phyloP scores from a whole-genome alignment of 441 rosid genomes.

The Croton laevigatus region DNA sequence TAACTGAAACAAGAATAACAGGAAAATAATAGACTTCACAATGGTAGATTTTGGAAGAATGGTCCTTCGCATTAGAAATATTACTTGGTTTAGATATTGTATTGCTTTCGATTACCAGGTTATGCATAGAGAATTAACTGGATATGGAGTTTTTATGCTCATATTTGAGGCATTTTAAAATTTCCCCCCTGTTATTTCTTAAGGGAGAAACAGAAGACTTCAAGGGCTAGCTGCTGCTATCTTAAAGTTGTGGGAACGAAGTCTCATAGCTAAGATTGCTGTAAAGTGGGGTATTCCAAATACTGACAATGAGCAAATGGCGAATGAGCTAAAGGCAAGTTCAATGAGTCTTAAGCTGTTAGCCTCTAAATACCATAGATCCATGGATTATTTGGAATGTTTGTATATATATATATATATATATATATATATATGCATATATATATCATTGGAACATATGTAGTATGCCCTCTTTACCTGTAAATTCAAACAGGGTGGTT shows the following conservation, averaged over 20 bases:
- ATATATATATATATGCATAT: background rate
- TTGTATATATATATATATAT: conserved; percentile 7
- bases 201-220: conserved; percentile 76
- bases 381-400: conserved; percentile 5
- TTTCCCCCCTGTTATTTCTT: conserved; percentile 20
- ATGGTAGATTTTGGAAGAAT: background rate
- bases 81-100: conserved; percentile 2
- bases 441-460: background rate
- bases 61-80: background rate
- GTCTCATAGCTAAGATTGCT: conserved; percentile 73
- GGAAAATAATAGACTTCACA: background rate
- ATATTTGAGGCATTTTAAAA: background rate
- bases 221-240: conserved; percentile 86
- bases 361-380: background rate
- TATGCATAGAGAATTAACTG: conserved; percentile 1
- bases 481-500: background rate
- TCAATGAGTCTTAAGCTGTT: background rate
- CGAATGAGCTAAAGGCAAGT: conserved; percentile 70
- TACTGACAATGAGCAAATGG: conserved; percentile 79
- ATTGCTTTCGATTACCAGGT: background rate
- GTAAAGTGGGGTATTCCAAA: conserved; percentile 82
- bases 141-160: conserved; percentile 7
- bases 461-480: background rate
- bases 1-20: background rate
- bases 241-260: conserved; percentile 69